phyloP scores from a whole-genome alignment of 176 grass and related monocot genomes.

The Bothriochloa decipiens region DNA sequence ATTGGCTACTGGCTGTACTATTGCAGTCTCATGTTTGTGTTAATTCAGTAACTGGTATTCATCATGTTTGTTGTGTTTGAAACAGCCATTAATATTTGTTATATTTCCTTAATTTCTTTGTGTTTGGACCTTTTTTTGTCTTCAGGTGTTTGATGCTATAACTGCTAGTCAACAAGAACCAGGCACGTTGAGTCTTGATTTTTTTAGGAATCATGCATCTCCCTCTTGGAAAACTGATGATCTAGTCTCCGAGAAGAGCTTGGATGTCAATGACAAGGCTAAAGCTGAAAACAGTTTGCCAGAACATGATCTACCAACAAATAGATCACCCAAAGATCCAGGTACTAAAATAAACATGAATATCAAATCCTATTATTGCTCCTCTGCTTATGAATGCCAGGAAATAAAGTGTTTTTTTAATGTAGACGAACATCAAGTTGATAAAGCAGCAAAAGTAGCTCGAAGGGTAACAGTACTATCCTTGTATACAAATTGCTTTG shows the following conservation, averaged over 20 bases:
- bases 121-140: constrained; percentile 11
- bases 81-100: neutral
- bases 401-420: constrained; percentile 29
- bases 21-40: neutral
- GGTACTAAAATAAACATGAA: constrained; percentile 50
- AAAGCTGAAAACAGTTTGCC: constrained; percentile 51
- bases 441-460: constrained; percentile 54
- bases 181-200: constrained; percentile 80
- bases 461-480: constrained; percentile 71
- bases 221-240: constrained; percentile 92
- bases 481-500: constrained; percentile 33
- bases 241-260: constrained; percentile 43
- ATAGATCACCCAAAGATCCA: constrained; percentile 57
- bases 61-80: constrained; percentile 26
- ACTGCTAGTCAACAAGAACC: constrained; percentile 67
- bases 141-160: constrained; percentile 83
- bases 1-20: neutral
- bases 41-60: constrained; percentile 22
- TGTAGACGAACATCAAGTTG: constrained; percentile 70
- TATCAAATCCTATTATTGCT: constrained; percentile 33
- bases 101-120: constrained; percentile 14
- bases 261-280: constrained; percentile 50
- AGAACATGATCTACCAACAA: constrained; percentile 45
- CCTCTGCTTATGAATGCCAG: neutral
- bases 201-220: constrained; percentile 74